Evolutionary conservation across 169 alveolate genomes (phyloP), one percentile per base, ranked within the genome.

Genomic region (Cryptosporidium muris): DNA sequence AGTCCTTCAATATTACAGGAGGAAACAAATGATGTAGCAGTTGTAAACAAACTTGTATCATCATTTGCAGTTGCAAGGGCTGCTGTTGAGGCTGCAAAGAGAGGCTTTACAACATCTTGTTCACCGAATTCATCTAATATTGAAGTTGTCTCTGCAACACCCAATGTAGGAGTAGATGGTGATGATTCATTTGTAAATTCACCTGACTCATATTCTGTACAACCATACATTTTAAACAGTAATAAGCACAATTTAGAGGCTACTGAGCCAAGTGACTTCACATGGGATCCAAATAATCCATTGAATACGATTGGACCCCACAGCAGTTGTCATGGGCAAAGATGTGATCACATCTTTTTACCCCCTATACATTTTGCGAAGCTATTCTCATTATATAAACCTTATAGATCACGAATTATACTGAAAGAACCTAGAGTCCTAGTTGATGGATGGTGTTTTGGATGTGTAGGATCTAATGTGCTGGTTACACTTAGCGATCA

Each of bases 251-350:
- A 53, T 49, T 12, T 16, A 42, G 54, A 54, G 6, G 51, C 56
- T 40, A 51, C 40, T 6, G 38, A n/a, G 2, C 54, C 54, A 9
- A 38, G 66, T n/a, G 95, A 92, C 65, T 91, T 89, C 64, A 94
- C 97, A 3, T 94, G 97, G 97, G 97, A 94, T 54, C 97, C 97
- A 2, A 81, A 89, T 68, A 94, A 94, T 81, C 96, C 96, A 5
- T 92, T 94, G 11, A 94, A 94, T 88, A 80, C 88, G 40, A 91
- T 90, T 45, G 97, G 97, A 12, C 97, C 97, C 1, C 97, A 94
- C 51, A 91, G 96, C 45, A 90, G 92, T 38, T 94, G 97, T 56
- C 93, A 91, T 54, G 97, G 97, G 36, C 90, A 92, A 53, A 80
- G 97, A 42, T 94, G 97, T 82, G 97, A 94, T 65, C 93, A 94